Base-by-base conservation (phyloP, 2,329 filamentous ascomycete species). In the Exserohilum turcica region DNA sequence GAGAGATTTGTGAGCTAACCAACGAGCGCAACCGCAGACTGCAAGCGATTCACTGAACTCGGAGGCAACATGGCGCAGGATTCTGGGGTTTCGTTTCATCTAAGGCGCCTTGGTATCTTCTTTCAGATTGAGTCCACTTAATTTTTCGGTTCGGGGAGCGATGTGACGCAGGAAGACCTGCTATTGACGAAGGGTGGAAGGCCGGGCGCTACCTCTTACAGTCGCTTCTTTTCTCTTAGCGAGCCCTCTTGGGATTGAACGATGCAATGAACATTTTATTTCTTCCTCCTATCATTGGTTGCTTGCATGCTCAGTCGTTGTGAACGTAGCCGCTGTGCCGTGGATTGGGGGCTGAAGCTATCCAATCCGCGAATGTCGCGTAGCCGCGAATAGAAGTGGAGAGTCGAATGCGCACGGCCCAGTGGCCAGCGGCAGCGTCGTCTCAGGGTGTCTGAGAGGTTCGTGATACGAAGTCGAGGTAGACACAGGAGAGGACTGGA, bases 1-100 rank as follows among this genome's bases (percentile, higher is more conserved):
- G 78, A 48, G 90, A 92, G 65, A 90, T 93, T 73, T 72, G 76
- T 39, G 83, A 86, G 51, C 82, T 95, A 59, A 69, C 80, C 59
- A 77, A 74, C 54, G 88, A 92, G 74, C 78, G 70, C 48, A 66
- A 61, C 57, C 67, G 70, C 37, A 66, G 70, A 59, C 60, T 73
- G 61, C 70, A 72, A 54, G 62, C 67, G 48, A 70, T 72, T 65
- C 62, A 66, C 53, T 67, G 61, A 70, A 54, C 43, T 44, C 50
- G 35, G 50, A 29, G 59, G 31, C 54, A 56, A 52, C 55, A 60
- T 59, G 48, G 63, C 54, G 62, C 59, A 40, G 64, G 68, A 65
- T 69, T 70, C 63, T 66, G 63, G 56, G 54, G 55, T 51, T 59
- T 56, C 48, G 71, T 74, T 73, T 74, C 71, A 73, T 67, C 65